These are phyloP conservation scores for Roridomyces roridus DNA, from an alignment of 768 basidiomycete genomes.

Conservation along the genomic window DNA sequence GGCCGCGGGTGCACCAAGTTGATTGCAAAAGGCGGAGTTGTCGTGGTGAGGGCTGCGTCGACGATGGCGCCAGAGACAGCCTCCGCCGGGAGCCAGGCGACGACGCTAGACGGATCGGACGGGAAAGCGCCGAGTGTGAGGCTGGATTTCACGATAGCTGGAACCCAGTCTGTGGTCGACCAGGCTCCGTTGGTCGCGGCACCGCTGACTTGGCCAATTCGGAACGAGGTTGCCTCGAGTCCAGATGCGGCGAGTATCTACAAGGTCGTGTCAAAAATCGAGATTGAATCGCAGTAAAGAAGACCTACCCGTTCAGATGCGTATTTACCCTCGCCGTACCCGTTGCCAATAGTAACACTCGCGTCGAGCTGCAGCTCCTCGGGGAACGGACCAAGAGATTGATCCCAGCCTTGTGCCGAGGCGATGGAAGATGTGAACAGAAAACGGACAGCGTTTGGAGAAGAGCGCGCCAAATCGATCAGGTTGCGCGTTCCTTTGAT, in stretches of 20 bases:
- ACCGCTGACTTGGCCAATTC: conserved; percentile 46
- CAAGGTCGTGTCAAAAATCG: background rate
- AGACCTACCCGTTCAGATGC: no score
- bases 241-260: conserved; percentile 1
- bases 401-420: conserved; percentile 38
- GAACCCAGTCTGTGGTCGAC: conserved; percentile 44
- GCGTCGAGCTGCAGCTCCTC: conserved; percentile 27
- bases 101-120: conserved; percentile 1
- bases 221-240: conserved; percentile 22
- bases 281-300: no score
- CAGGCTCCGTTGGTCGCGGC: conserved; percentile 40
- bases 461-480: conserved; percentile 42
- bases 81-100: no score
- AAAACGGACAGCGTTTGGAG: conserved; percentile 20
- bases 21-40: conserved; percentile 23
- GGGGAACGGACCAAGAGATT: conserved; percentile 21
- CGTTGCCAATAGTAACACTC: conserved; percentile 17
- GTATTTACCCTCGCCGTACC: background rate
- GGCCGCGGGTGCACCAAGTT: conserved; percentile 43
- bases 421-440: conserved; percentile 36
- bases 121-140: conserved; percentile 36
- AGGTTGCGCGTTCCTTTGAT: conserved; percentile 53
- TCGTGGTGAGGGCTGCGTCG: no score
- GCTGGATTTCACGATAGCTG: conserved; percentile 42
- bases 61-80: no score